These are phyloP conservation scores for Beauveria medogensis DNA, from an alignment of 2,329 filamentous ascomycete genomes.

Conservation along the genomic window DNA sequence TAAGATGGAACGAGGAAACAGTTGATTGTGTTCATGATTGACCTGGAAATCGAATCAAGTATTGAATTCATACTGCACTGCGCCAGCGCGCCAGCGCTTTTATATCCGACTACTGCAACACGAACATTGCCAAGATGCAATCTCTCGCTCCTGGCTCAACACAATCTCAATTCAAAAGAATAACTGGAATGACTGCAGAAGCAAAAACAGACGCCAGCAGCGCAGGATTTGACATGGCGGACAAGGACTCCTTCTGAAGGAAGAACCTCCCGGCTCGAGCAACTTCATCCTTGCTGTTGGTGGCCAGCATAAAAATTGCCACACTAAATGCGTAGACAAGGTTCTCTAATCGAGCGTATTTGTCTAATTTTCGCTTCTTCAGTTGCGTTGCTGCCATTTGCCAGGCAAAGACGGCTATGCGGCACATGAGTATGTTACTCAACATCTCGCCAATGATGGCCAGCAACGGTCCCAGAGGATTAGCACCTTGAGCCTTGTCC, in stretches of 20 bases:
- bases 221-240: background rate
- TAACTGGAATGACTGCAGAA: background rate
- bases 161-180: background rate
- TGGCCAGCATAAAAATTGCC: background rate
- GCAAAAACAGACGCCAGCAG: background rate
- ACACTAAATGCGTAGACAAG: background rate
- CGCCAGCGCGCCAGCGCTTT: background rate
- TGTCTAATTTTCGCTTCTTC: background rate
- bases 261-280: background rate
- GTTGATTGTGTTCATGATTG: too few relatives aligned
- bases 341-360: background rate
- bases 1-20: too few relatives aligned
- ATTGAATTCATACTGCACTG: too few relatives aligned
- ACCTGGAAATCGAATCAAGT: too few relatives aligned
- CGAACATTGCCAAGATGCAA: background rate
- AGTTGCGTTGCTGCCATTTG: background rate
- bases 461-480: background rate
- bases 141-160: background rate
- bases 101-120: background rate
- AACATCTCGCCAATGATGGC: background rate
- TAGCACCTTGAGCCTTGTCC: background rate
- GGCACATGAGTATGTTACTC: background rate
- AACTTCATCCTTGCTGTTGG: background rate
- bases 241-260: background rate
- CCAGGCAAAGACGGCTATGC: background rate